Base-by-base conservation (phyloP, 78 protist species). In the Polysphondylium violaceum region DNA sequence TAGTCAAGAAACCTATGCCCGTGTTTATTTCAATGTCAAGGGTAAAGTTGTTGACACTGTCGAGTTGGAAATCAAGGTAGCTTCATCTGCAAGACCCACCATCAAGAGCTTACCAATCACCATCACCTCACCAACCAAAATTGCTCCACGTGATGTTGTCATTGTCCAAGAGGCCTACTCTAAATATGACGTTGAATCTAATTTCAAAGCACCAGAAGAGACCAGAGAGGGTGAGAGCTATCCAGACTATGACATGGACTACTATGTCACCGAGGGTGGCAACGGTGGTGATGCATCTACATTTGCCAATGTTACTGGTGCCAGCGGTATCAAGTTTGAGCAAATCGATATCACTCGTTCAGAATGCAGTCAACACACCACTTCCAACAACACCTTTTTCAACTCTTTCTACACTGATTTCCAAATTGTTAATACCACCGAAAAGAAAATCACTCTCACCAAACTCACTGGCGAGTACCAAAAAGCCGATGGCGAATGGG, bases 381-480 rank as follows among this genome's bases (percentile, higher is more conserved):
- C 33, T 17, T 27, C 23, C 17, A 55, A 31, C 11, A 60, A 51
- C 63, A 47, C n/a, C n/a, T 61, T 69, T 75, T 31, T n/a, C 33
- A 64, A 55, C 17, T 40, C 27, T 16, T 83, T 56, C 91, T 83
- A 43, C 64, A 69, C 79, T 23, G 91, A 83, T 33, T 41, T 83
- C 75, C 91, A 83, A 69, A 58, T 69, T 29, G 67, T 63, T 14
- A 83, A 83, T n/a, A 83, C n/a, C 58, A 25, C 53, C 25, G n/a
- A 19, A 29, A 38, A 38, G 4, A 55, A 64, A 40, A 21, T 71
- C 3, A 55, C 91, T 14, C 23, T 83, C 23, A 68, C 91, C 55
- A 83, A 83, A 47, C 17, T 83, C 19, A 36, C 91, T 0, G 91
- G 61, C 3, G 81, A 69, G 31, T 83, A 83, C 53, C 68, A 83